Evolutionary conservation across 1,284 basidiomycete species (phyloP).

Genomic region (Tylopilus sp.): DNA sequence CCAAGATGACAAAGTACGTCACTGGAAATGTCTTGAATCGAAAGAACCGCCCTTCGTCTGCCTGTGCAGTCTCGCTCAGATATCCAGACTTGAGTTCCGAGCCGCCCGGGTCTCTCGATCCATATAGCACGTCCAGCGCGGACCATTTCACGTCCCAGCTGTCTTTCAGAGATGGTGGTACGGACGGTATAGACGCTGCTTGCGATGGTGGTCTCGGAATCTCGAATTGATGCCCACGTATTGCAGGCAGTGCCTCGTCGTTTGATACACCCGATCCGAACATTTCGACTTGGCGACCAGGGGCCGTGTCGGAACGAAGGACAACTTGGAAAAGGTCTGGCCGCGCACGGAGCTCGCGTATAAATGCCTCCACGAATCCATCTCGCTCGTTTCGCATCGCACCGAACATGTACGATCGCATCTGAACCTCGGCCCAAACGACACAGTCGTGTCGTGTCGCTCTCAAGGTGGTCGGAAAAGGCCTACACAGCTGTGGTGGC

Average conservation of each 20-base stretch:
- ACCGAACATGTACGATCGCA: conserved; percentile 43
- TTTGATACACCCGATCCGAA: conserved; percentile 33
- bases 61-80: conserved; percentile 8
- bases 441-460: conserved; percentile 25
- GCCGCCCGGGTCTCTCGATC: conserved; percentile 6
- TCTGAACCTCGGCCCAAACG: conserved; percentile 33
- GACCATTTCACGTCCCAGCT: conserved; percentile 30
- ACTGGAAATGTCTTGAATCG: conserved; percentile 43
- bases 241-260: conserved; percentile 14
- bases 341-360: conserved; percentile 38
- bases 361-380: conserved; percentile 35
- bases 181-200: not conserved
- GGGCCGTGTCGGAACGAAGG: conserved; percentile 40
- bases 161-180: not conserved
- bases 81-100: conserved; percentile 15
- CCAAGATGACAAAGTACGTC: conserved; percentile 45
- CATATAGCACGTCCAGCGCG: conserved; percentile 34
- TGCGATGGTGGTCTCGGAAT: conserved; percentile 21
- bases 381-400: conserved; percentile 43
- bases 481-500: conserved; percentile 7
- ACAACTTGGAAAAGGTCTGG: conserved; percentile 47
- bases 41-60: conserved; percentile 33
- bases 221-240: conserved; percentile 36
- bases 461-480: conserved; percentile 22
- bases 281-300: conserved; percentile 29